Evolutionary conservation across 2,329 filamentous ascomycete genomes (phyloP), one percentile per base, ranked within the genome.

Genomic region (Alternaria sp.): DNA sequence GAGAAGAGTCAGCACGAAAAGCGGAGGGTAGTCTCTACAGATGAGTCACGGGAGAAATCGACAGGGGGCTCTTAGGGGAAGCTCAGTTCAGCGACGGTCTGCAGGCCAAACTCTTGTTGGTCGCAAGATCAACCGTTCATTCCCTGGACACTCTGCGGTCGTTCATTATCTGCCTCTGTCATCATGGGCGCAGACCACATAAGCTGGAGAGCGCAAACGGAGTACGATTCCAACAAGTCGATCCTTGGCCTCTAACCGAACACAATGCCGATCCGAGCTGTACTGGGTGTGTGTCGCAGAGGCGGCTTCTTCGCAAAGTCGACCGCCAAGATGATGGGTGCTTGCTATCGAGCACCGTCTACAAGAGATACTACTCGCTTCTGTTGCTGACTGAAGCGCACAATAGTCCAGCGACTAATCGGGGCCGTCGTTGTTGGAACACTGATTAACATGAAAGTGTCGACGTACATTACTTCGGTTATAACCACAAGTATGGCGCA

Each of bases 1-100:
- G 93, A 97, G 74, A 97, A 97, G 81, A 86, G 79, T 44, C 79
- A 80, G 41, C 73, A 76, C 58, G 68, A 84, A 55, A 83, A 82
- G 74, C 79, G 83, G 57, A 79, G 79, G 65, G 81, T 81, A 27
- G 68, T 72, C 22, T 71, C 70, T 41, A 68, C 71, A 9, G 79
- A 81, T 50, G 79, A 79, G 56, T 68, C 71, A 30, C 65, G 73
- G 50, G 73, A 74, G 50, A 78, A 77, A 63, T 66, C 74, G 54
- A 65, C 58, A 34, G 63, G 64, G 59, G 71, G 66, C 16, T 66
- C 65, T 49, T 76, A 74, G 60, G 57, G 57, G 41, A 50, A 38
- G 32, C 46, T 50, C 46, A 50, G 46, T 36, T 22, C 22, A 38
- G 46, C 46, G 46, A 50, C 46, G 46, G 32, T 50, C 30, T 50